Evolutionary conservation across 768 basidiomycete genomes (phyloP), one percentile per base, ranked within the genome.

Genomic region (Mycena kentingensis): DNA sequence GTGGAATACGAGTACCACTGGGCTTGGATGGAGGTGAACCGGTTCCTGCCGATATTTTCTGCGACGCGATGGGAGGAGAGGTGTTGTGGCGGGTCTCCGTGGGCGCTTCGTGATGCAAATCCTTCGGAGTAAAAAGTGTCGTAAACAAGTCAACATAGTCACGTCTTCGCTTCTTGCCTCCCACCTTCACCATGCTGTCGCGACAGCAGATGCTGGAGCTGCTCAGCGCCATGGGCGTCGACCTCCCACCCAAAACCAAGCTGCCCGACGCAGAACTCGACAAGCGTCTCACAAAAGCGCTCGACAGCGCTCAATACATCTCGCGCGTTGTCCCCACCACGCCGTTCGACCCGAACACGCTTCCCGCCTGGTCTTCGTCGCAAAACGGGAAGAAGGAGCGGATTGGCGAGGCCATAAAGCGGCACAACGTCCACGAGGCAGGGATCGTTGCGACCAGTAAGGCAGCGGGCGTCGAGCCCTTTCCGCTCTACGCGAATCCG

Each of bases 261-360:
- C 57, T 58, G 25, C 27, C 43, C 5, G 57, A 54, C 31, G 24
- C 22, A 13, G 57, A 58, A 27, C 52, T 58, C 25, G 57, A 58
- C 39, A 54, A 51, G 28, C 52, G 52, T 1, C 52, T 58, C 16
- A 54, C 52, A 28, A 53, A 53, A 42, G 35, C 52, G 16, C 49
- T 58, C 25, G 52, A 57, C 44, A 32, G 44, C 11, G 37, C 50
- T 1, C 55, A 57, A 24, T 57, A 57, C 43, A 37, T 57, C 27
- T 41, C 55, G 4, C 55, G 55, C 21, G 50, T 57, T 18, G 24
- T 57, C 10, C 46, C 49, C 13, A 32, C 10, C 5, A 45, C 46
- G 3, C 50, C 39, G 2, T 32, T 57, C n/a, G 49, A 57, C 21
- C 55, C 55, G 21, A 22, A 28, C 6, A 7, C 45, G 1, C 48